Base-by-base conservation (phyloP, 2,329 filamentous ascomycete genomes). In the Diplodia scrobiculata region DNA sequence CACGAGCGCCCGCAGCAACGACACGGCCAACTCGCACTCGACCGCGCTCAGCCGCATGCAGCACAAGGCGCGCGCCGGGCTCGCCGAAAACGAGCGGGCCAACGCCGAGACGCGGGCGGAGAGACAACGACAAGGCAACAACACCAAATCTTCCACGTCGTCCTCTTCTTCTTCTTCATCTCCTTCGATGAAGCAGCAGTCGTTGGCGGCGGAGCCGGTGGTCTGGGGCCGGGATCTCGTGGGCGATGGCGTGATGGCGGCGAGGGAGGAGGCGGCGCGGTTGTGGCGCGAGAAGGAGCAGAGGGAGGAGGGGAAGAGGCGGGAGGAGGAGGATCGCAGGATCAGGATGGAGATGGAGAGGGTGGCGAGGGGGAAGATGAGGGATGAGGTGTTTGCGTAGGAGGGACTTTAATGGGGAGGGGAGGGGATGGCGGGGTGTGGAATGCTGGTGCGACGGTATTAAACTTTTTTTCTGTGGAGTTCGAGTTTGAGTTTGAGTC, bases 71-170 rank as follows among this genome's bases (percentile, higher is more conserved):
- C 14, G n/a, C 9, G 14, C 14, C 21, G 38, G 38, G 7, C 58
- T 62, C 10, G 10, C 4, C 17, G 27, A 62, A 11, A 50, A 62
- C 41, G 58, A 62, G 45, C 58, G 27, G 10, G 41, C n/a, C n/a
- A 62, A 62, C 58, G 54, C 54, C 13, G 54, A 45, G 25, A 14
- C 32, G 34, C 29, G 7, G 29, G 29, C 29, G 1, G 29, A 32
- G 7, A 32, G 2, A 6, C 29, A 32, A 32, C 29, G 7, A 3
- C 29, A 32, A 32, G 29, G 7, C 29, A 9, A 32, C 29, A 9
- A 32, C 29, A 9, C 5, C 5, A 32, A 6, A 5, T 9, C 29
- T 2, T 13, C 36, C 1, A 3, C 6, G 2, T 32, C 6, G 2
- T 32, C 29, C 29, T 32, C 7, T 4, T 3, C 29, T 4, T 32